These are phyloP conservation scores for Pneumocystis murina DNA, from an alignment of 1,139 yeast genomes.

Conservation along the genomic window DNA sequence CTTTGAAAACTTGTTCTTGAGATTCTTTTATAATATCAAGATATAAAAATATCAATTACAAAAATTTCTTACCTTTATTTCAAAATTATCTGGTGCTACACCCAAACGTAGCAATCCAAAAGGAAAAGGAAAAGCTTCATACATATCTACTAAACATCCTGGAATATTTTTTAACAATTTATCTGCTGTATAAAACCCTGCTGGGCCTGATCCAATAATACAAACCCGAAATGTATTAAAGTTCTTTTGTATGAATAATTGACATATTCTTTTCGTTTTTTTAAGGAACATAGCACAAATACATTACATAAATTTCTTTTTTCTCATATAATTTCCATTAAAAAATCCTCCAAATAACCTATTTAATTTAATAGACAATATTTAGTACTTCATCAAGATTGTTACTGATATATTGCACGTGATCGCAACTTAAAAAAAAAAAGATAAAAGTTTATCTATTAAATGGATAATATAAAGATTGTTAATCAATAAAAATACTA, in stretches of 20 bases:
- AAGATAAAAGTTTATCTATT: too few relatives aligned
- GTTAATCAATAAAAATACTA: not conserved
- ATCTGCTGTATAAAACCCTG: conserved; percentile 83
- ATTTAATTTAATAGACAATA: not conserved
- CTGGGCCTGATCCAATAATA: conserved; percentile 89
- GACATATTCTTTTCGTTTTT: not conserved
- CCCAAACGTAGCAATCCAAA: conserved; percentile 86
- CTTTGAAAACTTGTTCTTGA: conserved; percentile 52
- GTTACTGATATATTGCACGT: too few relatives aligned
- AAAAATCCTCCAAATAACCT: not conserved
- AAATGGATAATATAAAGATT: not conserved
- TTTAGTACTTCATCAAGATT: too few relatives aligned
- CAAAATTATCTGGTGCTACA: conserved; percentile 99
- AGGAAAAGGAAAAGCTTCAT: conserved; percentile 77
- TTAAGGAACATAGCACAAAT: not conserved
- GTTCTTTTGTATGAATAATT: not conserved
- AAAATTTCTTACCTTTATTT: conserved; percentile 41
- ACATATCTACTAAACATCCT: conserved; percentile 29
- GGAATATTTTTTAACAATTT: conserved; percentile 44
- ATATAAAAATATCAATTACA: conserved; percentile 22
- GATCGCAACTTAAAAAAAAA: not conserved
- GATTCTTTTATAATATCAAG: conserved; percentile 27
- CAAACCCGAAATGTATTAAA: conserved; percentile 34
- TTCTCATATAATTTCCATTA: not conserved
- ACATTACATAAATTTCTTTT: not conserved